Evolutionary conservation across 1,139 yeast species (phyloP), one percentile per base, ranked within the genome.

Genomic region (Williopsis jadinii): DNA sequence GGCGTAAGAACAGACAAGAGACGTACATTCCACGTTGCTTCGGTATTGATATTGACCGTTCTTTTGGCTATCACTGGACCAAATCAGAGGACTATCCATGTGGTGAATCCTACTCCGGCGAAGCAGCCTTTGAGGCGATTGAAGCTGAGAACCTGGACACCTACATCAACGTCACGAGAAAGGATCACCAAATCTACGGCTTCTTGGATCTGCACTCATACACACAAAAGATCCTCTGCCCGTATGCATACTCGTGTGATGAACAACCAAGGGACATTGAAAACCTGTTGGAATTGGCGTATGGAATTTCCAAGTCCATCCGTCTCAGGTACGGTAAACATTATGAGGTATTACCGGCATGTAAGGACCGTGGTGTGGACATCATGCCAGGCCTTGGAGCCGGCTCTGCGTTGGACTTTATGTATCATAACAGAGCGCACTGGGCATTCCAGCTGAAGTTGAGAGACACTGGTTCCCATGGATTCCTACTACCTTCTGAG

Each of bases 1-100:
- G 97, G 97, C 69, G 95, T 38, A 88, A 88, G 59, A 88, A 86
- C 62, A 73, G 95, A 47, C 96, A 88, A 62, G 74, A 75, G 41
- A 84, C 95, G 0, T 71, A 68, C 32, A 63, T 76, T 39, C 78
- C 85, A 5, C 63, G 70, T 35, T 88, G 97, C 61, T 67, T 72
- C 39, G 97, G 97, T 8, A 75, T 87, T 37, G 96, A 88, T 59
- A 79, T 88, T 44, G 96, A 86, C 59, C 95, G 84, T 55, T 82
- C 95, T 1, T 86, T 81, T 61, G 83, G 75, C 51, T 84, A 68
- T 63, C 87, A 83, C 54, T 85, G 92, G 82, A 69, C 77, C 8
- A 66, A 68, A 37, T 75, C 84, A 12, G 64, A 69, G 38, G 86
- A 80, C 45, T 64, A 62, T 41, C 86, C 92, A 4, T 88, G 96